Conservation (phyloP, 2,329 filamentous ascomycete genomes). For the Neopestalotiopsis clavispora region DNA sequence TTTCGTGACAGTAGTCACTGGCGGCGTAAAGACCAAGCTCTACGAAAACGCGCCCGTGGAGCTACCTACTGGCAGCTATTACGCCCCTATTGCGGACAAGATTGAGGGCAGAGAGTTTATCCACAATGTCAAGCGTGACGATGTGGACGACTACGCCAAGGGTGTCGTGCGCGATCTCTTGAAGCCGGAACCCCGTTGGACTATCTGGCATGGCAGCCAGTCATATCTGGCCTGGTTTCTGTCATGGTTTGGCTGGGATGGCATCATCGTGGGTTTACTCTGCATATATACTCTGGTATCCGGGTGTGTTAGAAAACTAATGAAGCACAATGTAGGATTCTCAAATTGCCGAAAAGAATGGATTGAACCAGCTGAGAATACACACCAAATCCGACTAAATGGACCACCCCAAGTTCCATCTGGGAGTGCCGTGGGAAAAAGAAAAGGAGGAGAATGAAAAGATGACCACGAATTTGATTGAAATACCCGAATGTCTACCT, state of each 20-base stretch:
- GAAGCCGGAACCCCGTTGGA: slow-evolving; percentile 25
- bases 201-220: slow-evolving; percentile 35
- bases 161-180: slow-evolving; percentile 34
- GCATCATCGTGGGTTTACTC: slow-evolving; percentile 33
- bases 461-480: too few species aligned
- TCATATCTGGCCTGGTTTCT: slow-evolving; percentile 33
- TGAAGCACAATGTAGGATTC: neutral
- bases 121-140: slow-evolving; percentile 28
- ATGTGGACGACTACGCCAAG: slow-evolving; percentile 33
- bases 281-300: neutral
- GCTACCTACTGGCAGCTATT: slow-evolving; percentile 34
- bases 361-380: too few species aligned
- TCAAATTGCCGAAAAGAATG: neutral
- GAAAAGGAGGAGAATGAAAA: too few species aligned
- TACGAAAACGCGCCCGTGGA: slow-evolving; percentile 31
- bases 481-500: too few species aligned
- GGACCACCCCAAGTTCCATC: too few species aligned
- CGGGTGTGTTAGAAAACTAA: neutral
- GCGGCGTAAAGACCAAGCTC: slow-evolving; percentile 32
- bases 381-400: too few species aligned
- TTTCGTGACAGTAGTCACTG: slow-evolving; percentile 32
- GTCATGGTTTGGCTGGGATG: slow-evolving; percentile 35
- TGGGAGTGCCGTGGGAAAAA: too few species aligned
- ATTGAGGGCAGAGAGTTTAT: slow-evolving; percentile 35
- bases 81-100: slow-evolving; percentile 27